A percentile compares a stretch with the other conserved stretches of the same genome.
Evolutionary conservation across 345 rosid genomes (phyloP).

Genomic region (Ricinus communis): DNA sequence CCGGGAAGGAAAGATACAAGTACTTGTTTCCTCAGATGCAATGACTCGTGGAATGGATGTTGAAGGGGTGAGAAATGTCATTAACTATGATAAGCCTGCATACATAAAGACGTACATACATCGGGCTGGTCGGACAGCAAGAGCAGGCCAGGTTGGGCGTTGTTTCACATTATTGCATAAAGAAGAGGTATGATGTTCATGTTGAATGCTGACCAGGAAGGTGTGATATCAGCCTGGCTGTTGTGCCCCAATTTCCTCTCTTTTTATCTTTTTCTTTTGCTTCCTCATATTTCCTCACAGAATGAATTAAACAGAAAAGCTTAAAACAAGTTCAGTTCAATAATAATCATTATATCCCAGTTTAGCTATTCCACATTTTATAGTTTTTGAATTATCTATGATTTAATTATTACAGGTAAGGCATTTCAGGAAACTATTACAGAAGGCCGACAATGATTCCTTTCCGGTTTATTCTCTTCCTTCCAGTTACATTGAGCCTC

Average conservation of each 20-base stretch:
- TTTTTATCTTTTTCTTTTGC: not conserved
- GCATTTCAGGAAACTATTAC: constrained; percentile 67
- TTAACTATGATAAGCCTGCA: constrained; percentile 85
- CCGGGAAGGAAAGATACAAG: constrained; percentile 73
- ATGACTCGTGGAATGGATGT: constrained; percentile 98
- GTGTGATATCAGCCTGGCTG: not conserved
- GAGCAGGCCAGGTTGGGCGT: constrained; percentile 86
- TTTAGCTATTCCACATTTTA: not conserved
- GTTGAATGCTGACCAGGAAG: no score
- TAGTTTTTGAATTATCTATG: not conserved
- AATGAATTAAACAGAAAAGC: no score
- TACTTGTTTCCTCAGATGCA: constrained; percentile 93
- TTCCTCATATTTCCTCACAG: not conserved
- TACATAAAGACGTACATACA: constrained; percentile 81
- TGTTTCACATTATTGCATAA: constrained; percentile 80
- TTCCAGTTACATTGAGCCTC: constrained; percentile 46
- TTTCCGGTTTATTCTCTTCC: constrained; percentile 58
- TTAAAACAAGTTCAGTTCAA: not conserved
- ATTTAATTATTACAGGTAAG: constrained; percentile 55
- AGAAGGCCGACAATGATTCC: constrained; percentile 64
- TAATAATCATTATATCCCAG: not conserved
- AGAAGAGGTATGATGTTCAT: constrained; percentile 51
- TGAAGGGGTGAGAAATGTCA: constrained; percentile 81
- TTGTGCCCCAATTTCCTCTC: not conserved
- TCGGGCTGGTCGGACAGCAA: constrained; percentile 95